Conservation (phyloP, 225 moss, liverwort and hornwort genomes). For the Climacium dendroides region DNA sequence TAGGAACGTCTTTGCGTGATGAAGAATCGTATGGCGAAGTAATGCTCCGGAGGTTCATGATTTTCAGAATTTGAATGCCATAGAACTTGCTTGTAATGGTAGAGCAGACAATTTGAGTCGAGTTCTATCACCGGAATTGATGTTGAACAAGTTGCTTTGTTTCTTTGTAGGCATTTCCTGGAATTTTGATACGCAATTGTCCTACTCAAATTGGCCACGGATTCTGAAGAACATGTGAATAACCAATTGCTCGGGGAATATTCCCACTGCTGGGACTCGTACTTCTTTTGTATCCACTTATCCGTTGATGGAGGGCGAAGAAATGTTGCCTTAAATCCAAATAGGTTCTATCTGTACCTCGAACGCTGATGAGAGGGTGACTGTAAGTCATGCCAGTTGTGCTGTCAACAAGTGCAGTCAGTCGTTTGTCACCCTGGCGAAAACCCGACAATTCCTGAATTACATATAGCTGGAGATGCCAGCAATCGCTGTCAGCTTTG, state of each 20-base stretch:
- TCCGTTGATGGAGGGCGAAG: background rate
- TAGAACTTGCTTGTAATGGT: background rate
- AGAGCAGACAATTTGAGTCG: background rate
- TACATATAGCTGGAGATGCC: background rate
- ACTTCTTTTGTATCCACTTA: background rate
- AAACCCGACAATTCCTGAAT: background rate
- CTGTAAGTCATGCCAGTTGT: background rate
- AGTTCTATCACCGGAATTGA: background rate
- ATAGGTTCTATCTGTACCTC: background rate
- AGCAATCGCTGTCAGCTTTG: background rate
- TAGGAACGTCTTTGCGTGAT: background rate
- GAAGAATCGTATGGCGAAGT: background rate
- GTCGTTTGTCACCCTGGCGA: background rate
- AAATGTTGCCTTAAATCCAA: background rate
- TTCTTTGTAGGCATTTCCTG: background rate
- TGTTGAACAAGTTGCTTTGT: background rate
- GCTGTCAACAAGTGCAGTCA: background rate
- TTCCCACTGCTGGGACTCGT: background rate
- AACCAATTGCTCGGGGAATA: background rate
- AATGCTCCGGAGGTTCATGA: background rate
- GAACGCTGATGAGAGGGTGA: background rate
- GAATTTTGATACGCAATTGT: background rate
- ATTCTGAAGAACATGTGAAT: background rate
- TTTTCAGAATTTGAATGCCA: background rate
- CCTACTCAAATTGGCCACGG: background rate